A percentile compares a stretch with the other conserved stretches of the same genome.
Evolutionary conservation across 148 eudicot species (phyloP).

Genomic region (Rheum nobile): DNA sequence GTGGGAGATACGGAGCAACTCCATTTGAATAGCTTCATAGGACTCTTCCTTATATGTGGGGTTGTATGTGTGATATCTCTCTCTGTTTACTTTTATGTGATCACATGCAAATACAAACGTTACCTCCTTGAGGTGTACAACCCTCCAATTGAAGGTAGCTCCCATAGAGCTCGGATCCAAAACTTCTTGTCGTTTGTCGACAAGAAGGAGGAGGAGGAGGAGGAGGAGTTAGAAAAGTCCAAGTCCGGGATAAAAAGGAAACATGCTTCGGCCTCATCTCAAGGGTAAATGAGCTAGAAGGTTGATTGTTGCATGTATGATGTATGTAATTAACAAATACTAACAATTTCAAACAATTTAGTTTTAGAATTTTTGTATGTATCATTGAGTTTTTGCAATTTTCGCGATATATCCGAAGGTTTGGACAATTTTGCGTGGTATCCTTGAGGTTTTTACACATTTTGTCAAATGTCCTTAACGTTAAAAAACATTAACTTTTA

Average conservation of each 20-base stretch:
- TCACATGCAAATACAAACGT: constrained; percentile 17
- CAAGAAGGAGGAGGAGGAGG: constrained; percentile 37
- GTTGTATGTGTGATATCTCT: constrained; percentile 16
- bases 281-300: neutral
- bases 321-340: neutral
- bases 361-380: too few relatives aligned
- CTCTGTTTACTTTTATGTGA: constrained; percentile 18
- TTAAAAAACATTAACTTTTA: too few relatives aligned
- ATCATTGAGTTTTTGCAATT: too few relatives aligned
- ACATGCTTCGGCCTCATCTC: constrained; percentile 6
- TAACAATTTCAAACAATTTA: too few relatives aligned
- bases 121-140: constrained; percentile 16
- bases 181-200: constrained; percentile 27
- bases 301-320: neutral
- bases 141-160: constrained; percentile 17
- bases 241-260: constrained; percentile 23
- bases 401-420: too few relatives aligned
- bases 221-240: constrained; percentile 14
- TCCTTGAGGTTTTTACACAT: too few relatives aligned
- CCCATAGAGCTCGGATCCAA: constrained; percentile 17
- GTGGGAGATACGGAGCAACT: constrained; percentile 17
- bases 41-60: constrained; percentile 18
- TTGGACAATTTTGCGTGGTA: too few relatives aligned
- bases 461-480: too few relatives aligned
- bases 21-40: constrained; percentile 19